Evolutionary conservation across 1,284 basidiomycete species (phyloP), one percentile per base, ranked within the genome.

Genomic region (Agroathelia rolfsii): DNA sequence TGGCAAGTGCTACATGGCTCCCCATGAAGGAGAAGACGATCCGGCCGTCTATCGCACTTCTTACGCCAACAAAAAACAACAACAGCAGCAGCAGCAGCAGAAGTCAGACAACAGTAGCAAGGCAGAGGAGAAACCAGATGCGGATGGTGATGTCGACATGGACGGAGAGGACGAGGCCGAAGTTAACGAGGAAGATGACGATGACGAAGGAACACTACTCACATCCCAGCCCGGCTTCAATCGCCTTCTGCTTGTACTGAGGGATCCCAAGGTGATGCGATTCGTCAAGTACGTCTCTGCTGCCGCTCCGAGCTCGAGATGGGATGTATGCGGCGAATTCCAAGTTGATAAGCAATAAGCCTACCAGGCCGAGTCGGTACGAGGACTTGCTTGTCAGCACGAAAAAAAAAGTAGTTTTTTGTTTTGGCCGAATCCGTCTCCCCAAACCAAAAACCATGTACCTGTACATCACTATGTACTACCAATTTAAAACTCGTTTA

Each of bases 221-320:
- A 92, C 87, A 8, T 79, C 89, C 28, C 84, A 90, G 44, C 88
- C 93, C 0, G 78, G 80, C 6, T 98, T 90, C 63, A 97, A 97
- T 58, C 75, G 82, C 22, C 66, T 98, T 21, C 67, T 92, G 25
- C 69, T 98, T 21, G 94, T 95, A 12, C 61, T 97, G 41, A 72
- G 94, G 13, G 94, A 98, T 56, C 85, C 92, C 45, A 78, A 85
- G 12, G 92, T 98, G 28, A 82, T 97, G 78, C 72, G 75, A 25
- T 95, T 94, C 52, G 86, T 92, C 40, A 95, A 94, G 55, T 95
- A 94, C 47, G 74, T 94, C n/a, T 83, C 81, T 16, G 84, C 85
- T 7, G 72, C 75, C 1, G 90, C 90, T 1, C 73, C 79, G 24
- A 86, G 88, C 6, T 88, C 85, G 30, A 65, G 90, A 34, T 95